These are phyloP conservation scores for Neolentinus lepideus DNA, from an alignment of 1,284 basidiomycete species.

Conservation along the genomic window DNA sequence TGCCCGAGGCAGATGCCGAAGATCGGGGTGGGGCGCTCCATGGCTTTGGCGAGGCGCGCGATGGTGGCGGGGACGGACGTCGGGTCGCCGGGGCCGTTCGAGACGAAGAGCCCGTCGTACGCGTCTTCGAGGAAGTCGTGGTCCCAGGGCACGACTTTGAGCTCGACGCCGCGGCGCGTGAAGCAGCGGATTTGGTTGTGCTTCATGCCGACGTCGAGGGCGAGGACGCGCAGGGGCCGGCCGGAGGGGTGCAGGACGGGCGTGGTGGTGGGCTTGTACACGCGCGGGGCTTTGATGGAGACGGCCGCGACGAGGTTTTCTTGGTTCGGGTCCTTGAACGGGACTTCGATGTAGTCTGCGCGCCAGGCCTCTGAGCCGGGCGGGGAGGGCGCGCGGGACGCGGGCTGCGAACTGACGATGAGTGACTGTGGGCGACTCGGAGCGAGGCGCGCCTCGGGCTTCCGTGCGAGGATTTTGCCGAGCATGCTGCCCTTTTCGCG, in stretches of 20 bases:
- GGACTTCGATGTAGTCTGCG: constrained; percentile 74
- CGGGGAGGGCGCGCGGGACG: constrained; percentile 43
- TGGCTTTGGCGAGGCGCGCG: constrained; percentile 60
- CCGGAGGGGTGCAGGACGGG: constrained; percentile 72
- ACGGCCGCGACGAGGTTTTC: constrained; percentile 90
- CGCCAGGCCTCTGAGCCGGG: constrained; percentile 57
- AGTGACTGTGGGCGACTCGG: constrained; percentile 24
- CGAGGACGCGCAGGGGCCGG: constrained; percentile 79
- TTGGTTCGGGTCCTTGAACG: constrained; percentile 87
- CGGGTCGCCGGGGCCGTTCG: constrained; percentile 98
- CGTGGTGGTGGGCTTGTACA: constrained; percentile 60
- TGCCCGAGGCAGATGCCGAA: constrained; percentile 99
- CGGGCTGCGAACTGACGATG: constrained; percentile 27
- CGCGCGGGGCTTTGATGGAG: constrained; percentile 63
- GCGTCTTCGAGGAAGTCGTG: constrained; percentile 83
- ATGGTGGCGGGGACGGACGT: constrained; percentile 79
- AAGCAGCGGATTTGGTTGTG: constrained; percentile 99
- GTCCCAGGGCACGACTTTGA: constrained; percentile 98
- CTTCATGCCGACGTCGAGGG: constrained; percentile 98
- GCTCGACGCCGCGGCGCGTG: constrained; percentile 85
- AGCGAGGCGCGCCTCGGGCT: constrained; percentile 33
- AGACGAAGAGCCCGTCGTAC: constrained; percentile 95
- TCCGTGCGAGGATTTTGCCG: constrained; percentile 70
- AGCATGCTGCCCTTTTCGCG: constrained; percentile 93
- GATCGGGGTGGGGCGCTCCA: constrained; percentile 77